Percentiles rank a stretch among this genome's conserved stretches.
phyloP scores from a whole-genome alignment of 441 rosid species.

The Gossypium aridum region DNA sequence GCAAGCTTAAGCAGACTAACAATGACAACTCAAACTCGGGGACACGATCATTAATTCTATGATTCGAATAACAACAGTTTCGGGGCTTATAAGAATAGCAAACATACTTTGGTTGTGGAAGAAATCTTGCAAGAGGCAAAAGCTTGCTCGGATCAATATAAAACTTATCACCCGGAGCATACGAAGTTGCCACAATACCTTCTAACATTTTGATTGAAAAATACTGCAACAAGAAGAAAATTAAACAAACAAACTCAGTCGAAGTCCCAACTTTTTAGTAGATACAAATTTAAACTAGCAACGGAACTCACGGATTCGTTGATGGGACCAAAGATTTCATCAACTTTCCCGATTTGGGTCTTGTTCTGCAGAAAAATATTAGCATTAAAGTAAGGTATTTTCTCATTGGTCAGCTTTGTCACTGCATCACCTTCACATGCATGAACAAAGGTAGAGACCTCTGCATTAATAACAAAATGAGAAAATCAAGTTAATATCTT shows the following conservation, averaged over 20 bases:
- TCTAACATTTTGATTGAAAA: constrained; percentile 91
- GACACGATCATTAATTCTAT: neutral
- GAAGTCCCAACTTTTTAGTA: neutral
- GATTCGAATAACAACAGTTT: neutral
- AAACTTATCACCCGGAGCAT: constrained; percentile 68
- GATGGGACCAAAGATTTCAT: constrained; percentile 91
- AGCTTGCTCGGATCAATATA: constrained; percentile 78
- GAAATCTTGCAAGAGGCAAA: constrained; percentile 76
- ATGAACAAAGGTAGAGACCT: constrained; percentile 71
- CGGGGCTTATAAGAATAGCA: neutral
- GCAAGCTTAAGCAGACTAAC: neutral
- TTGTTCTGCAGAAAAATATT: constrained; percentile 74
- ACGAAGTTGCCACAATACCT: constrained; percentile 91
- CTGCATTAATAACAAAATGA: constrained; percentile 28
- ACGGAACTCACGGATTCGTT: constrained; percentile 69
- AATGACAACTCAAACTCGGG: neutral
- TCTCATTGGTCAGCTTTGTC: constrained; percentile 73
- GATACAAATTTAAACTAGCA: neutral
- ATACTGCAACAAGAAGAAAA: constrained; percentile 32
- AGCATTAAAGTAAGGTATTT: constrained; percentile 83
- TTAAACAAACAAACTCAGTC: neutral
- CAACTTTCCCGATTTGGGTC: constrained; percentile 94
- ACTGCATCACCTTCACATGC: constrained; percentile 96
- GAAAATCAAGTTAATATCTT: neutral
- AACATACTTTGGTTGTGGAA: constrained; percentile 88